These are phyloP conservation scores for Schizopora paradoxa DNA, from an alignment of 1,284 basidiomycete genomes.

Conservation along the genomic window DNA sequence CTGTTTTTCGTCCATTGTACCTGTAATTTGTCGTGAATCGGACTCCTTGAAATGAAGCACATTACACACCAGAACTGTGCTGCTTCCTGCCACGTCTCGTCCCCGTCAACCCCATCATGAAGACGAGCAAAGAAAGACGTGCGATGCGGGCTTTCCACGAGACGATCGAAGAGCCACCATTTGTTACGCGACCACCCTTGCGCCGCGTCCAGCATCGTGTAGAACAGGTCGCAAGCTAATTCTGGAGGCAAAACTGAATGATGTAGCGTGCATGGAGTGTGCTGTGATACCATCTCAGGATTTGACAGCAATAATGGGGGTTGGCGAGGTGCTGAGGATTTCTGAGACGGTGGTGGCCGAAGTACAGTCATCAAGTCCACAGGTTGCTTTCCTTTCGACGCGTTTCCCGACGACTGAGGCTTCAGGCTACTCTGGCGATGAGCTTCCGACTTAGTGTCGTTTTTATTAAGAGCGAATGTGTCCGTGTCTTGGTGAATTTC, in stretches of 20 bases:
- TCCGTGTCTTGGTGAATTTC: slow-evolving; percentile 17
- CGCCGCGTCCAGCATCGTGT: slow-evolving; percentile 61
- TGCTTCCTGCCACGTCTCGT: slow-evolving; percentile 52
- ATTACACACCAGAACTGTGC: slow-evolving; percentile 59
- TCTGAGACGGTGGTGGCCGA: slow-evolving; percentile 42
- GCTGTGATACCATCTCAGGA: slow-evolving; percentile 56
- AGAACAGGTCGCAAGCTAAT: slow-evolving; percentile 65
- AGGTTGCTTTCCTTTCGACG: slow-evolving; percentile 23
- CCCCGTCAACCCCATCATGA: slow-evolving; percentile 28
- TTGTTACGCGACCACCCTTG: slow-evolving; percentile 66
- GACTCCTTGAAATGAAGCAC: neutral
- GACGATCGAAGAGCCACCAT: slow-evolving; percentile 79
- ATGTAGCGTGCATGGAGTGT: slow-evolving; percentile 76
- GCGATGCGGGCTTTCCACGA: slow-evolving; percentile 81
- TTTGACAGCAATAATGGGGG: slow-evolving; percentile 52
- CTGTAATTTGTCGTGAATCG: slow-evolving; percentile 32
- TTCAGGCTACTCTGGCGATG: neutral
- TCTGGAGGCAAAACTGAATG: slow-evolving; percentile 62
- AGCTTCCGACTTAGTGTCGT: no score
- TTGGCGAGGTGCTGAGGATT: slow-evolving; percentile 34
- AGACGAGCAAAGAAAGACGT: slow-evolving; percentile 69
- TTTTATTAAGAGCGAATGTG: neutral
- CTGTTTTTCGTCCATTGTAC: slow-evolving; percentile 71
- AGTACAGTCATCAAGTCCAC: slow-evolving; percentile 51
- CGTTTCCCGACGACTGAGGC: neutral